These are phyloP conservation scores for Mycogone perniciosa DNA, from an alignment of 2,329 filamentous ascomycete species.

Conservation along the genomic window DNA sequence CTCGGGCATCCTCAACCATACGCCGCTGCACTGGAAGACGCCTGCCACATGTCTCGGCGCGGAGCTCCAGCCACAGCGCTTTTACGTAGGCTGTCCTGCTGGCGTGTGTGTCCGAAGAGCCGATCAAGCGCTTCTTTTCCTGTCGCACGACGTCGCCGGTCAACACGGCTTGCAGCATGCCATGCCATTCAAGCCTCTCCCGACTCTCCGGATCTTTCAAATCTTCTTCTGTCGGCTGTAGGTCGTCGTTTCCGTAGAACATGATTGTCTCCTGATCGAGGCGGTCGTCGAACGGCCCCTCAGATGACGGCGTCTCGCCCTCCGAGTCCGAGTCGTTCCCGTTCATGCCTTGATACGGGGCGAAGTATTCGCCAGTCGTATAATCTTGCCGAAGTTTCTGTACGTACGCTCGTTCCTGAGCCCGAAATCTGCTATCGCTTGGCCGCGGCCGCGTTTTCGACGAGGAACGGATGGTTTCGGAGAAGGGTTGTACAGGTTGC, in stretches of 20 bases:
- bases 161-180: conserved; percentile 91
- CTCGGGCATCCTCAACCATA: conserved; percentile 78
- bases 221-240: conserved; percentile 84
- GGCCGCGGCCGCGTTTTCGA: conserved; percentile 45
- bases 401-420: conserved; percentile 87
- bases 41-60: conserved; percentile 76
- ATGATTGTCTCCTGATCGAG: conserved; percentile 90
- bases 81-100: conserved; percentile 63
- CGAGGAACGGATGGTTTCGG: conserved; percentile 41
- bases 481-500: conserved; percentile 36
- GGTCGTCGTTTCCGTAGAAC: conserved; percentile 85
- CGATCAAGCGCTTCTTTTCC: conserved; percentile 92
- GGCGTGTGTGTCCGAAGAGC: conserved; percentile 55
- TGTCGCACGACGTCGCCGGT: conserved; percentile 96
- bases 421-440: conserved; percentile 41
- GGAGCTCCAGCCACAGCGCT: conserved; percentile 82
- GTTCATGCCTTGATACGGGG: conserved; percentile 55
- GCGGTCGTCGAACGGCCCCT: conserved; percentile 75
- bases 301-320: conserved; percentile 82
- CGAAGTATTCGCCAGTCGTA: conserved; percentile 56
- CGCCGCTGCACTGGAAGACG: conserved; percentile 78
- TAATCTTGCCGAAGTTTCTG: conserved; percentile 79
- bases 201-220: conserved; percentile 80
- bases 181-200: conserved; percentile 94
- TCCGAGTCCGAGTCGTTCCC: conserved; percentile 79